Evolutionary conservation across 345 rosid genomes (phyloP).

Genomic region (Pugionium dolabratum): DNA sequence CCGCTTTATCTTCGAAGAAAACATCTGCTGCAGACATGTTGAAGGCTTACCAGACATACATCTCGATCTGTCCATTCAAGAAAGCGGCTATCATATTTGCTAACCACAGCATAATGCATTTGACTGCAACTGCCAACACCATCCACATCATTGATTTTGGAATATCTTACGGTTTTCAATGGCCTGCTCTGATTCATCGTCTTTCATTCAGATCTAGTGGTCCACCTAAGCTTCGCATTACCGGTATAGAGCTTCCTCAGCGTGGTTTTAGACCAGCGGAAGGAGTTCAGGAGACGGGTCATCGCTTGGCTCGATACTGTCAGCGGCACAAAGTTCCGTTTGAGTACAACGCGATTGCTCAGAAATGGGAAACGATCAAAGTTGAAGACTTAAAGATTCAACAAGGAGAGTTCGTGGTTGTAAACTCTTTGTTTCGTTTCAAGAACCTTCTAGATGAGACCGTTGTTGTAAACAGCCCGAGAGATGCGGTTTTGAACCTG

Average conservation of each 20-base stretch:
- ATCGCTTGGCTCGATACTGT: slow-evolving; percentile 67
- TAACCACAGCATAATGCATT: slow-evolving; percentile 49
- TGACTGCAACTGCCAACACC: slow-evolving; percentile 49
- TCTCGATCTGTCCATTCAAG: slow-evolving; percentile 61
- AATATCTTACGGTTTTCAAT: slow-evolving; percentile 74
- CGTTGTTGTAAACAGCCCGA: slow-evolving; percentile 53
- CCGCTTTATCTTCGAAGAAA: slow-evolving; percentile 47
- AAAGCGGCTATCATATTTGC: slow-evolving; percentile 60
- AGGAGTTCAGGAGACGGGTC: slow-evolving; percentile 67
- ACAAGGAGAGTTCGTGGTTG: slow-evolving; percentile 55
- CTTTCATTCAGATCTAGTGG: slow-evolving; percentile 60
- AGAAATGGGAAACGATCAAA: slow-evolving; percentile 73
- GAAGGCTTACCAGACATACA: slow-evolving; percentile 60
- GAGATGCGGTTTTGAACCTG: slow-evolving; percentile 56
- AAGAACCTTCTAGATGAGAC: slow-evolving; percentile 74
- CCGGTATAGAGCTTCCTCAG: slow-evolving; percentile 83
- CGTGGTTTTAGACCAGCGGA: slow-evolving; percentile 77
- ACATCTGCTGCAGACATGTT: slow-evolving; percentile 59
- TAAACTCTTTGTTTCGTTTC: slow-evolving; percentile 62
- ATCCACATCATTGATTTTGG: slow-evolving; percentile 87
- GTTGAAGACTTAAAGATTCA: slow-evolving; percentile 58
- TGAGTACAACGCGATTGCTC: slow-evolving; percentile 69
- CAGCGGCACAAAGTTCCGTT: slow-evolving; percentile 65
- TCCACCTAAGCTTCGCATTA: slow-evolving; percentile 77
- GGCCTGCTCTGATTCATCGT: slow-evolving; percentile 69